Percentiles rank a stretch among this genome's conserved stretches.
Conservation (phyloP, 768 basidiomycete species). For the Podaxis pistillaris region DNA sequence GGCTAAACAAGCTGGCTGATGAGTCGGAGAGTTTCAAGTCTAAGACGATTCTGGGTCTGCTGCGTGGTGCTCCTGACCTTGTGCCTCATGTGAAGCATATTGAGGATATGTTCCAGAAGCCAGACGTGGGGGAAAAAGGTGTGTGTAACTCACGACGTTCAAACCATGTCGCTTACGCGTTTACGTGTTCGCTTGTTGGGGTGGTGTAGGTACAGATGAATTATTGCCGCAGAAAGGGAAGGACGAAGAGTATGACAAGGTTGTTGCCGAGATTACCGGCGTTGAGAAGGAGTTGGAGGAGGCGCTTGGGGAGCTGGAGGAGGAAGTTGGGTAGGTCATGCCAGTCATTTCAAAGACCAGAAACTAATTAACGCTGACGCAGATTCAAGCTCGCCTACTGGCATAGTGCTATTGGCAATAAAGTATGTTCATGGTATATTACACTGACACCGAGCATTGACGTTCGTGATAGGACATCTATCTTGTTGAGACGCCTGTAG, state of each 20-base stretch:
- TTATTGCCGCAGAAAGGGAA: constrained; percentile 83
- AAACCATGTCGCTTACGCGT: background rate
- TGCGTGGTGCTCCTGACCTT: constrained; percentile 83
- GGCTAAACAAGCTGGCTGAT: constrained; percentile 60
- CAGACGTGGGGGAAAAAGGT: constrained; percentile 54
- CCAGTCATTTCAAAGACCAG: background rate
- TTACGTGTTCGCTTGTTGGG: background rate
- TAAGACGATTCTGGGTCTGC: constrained; percentile 67
- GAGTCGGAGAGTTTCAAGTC: constrained; percentile 75
- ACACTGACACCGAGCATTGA: background rate
- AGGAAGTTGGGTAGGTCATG: constrained; percentile 57
- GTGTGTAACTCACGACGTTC: background rate
- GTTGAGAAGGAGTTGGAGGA: constrained; percentile 74
- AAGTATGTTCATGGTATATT: constrained; percentile 41
- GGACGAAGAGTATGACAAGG: constrained; percentile 80
- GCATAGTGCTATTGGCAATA: constrained; percentile 78
- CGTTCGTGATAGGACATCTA: constrained; percentile 75
- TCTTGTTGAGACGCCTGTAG: constrained; percentile 70
- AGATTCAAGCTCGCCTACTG: constrained; percentile 36
- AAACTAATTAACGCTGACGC: background rate
- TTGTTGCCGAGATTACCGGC: constrained; percentile 65
- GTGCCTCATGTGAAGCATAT: constrained; percentile 68
- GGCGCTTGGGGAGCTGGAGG: constrained; percentile 63
- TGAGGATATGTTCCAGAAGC: constrained; percentile 62
- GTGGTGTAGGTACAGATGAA: constrained; percentile 54